Evolutionary conservation across 169 alveolate genomes (phyloP).

Genomic region (Babesia microti): DNA sequence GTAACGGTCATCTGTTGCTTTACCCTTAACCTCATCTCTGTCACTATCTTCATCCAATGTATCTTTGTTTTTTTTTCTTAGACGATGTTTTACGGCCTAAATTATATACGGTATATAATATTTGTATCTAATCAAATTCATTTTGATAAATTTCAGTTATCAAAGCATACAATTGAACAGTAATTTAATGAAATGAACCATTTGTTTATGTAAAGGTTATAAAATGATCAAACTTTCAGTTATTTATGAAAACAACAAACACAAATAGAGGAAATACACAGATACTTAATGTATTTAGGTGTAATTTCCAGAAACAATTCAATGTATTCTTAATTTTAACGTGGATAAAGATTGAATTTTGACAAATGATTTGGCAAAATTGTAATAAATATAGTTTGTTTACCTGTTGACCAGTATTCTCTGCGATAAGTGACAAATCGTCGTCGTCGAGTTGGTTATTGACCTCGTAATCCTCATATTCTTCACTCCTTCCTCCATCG

Average conservation of each 20-base stretch:
- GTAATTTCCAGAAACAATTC: no score
- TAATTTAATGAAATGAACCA: no score
- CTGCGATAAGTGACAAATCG: constrained; percentile 59
- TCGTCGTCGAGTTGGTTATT: constrained; percentile 58
- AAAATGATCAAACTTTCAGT: background rate
- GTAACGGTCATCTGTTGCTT: constrained; percentile 3
- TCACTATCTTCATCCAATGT: constrained; percentile 20
- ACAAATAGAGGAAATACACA: background rate
- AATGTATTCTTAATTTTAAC: no score
- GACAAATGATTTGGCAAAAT: no score
- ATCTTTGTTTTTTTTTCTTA: constrained; percentile 45
- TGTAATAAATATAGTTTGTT: no score
- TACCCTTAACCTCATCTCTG: constrained; percentile 40
- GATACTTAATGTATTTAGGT: no score
- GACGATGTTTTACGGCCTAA: background rate
- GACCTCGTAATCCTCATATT: constrained; percentile 48
- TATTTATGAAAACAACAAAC: background rate
- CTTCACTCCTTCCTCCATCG: constrained; percentile 39
- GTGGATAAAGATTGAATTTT: no score
- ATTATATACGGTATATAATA: background rate
- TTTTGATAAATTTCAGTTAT: no score
- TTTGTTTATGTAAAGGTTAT: background rate
- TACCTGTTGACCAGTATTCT: constrained; percentile 53
- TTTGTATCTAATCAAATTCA: background rate
- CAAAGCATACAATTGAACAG: no score